Conservation (phyloP, 116 monocot species). For the Zostera marina region DNA sequence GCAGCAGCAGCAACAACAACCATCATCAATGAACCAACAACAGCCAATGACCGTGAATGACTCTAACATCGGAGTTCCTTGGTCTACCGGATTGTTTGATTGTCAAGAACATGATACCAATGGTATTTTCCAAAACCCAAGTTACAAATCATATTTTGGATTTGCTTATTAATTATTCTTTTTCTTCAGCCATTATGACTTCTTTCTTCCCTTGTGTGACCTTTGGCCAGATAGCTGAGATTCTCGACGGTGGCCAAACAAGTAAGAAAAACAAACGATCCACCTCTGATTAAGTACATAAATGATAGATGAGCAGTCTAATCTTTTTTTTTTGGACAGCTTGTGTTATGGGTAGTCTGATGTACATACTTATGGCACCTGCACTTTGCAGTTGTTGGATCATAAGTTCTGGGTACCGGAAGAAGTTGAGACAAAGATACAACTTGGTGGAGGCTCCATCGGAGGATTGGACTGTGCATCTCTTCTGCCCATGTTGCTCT, state of each 20-base stretch:
- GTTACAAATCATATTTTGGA: neutral
- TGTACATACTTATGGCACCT: constrained; percentile 35
- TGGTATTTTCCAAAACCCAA: constrained; percentile 10
- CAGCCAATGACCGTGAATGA: neutral
- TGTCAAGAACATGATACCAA: constrained; percentile 28
- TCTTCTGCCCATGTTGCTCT: constrained; percentile 37
- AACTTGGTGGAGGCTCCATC: constrained; percentile 37
- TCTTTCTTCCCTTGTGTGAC: constrained; percentile 58
- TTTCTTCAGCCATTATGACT: constrained; percentile 44
- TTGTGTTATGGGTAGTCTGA: constrained; percentile 28
- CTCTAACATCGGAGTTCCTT: constrained; percentile 17
- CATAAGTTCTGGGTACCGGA: constrained; percentile 25
- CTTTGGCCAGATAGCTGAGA: constrained; percentile 69
- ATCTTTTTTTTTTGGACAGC: constrained; percentile 12
- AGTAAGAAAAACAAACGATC: constrained; percentile 17
- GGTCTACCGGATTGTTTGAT: constrained; percentile 41
- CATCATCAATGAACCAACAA: neutral
- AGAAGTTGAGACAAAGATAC: constrained; percentile 29
- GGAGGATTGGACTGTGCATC: constrained; percentile 35
- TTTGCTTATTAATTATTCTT: neutral
- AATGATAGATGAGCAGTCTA: too few relatives aligned
- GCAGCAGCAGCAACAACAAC: neutral
- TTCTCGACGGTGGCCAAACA: constrained; percentile 41
- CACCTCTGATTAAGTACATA: too few relatives aligned
- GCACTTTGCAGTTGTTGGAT: constrained; percentile 28